Base-by-base conservation (phyloP, 208 protist genomes). In the Acanthamoeba triangularis region DNA sequence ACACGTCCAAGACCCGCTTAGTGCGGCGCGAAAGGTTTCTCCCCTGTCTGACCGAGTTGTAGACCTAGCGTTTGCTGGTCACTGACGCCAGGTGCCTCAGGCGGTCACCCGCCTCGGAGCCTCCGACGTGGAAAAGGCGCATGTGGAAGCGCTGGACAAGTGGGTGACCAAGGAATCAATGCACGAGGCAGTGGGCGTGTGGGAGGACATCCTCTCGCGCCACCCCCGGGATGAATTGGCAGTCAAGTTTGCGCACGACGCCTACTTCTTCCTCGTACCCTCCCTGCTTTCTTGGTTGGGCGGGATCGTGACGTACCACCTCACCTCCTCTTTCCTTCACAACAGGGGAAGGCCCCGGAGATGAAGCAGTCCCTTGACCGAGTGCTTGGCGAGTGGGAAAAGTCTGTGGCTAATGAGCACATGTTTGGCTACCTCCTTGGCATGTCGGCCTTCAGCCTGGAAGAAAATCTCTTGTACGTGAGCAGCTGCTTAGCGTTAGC, bases 251-350 rank as follows among this genome's bases (percentile, higher is more conserved):
- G 56, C 85, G 0, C 52, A 91, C 2, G 85, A 91, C 30, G 85
- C 85, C 28, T 72, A 91, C 35, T 91, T 91, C 35, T 91, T 91
- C 85, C 35, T 91, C 44, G 85, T 91, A 88, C 37, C 11, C 7
- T 78, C 11, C 69, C 44, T 72, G 65, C 30, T 4, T 84, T 3
- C 14, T 49, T 85, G 33, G 54, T 88, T 10, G 28, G 11, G 10
- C 41, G 3, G 11, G 1, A 25, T 44, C 10, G 33, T 14, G 25
- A 30, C 8, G 7, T 49, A 1, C 49, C 37, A 80, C 72, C n/a
- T 0, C 1, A 10, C 69, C 33, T 1, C 47, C 54, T 23, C 54
- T 59, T 59, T 84, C 41, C 74, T 10, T 8, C 74, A 80, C 37
- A 44, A 80, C 84, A 91, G 85, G 85, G 85, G 16, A 72, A 91